A percentile compares a stretch with the other conserved stretches of the same genome.
These are phyloP conservation scores for Phoma sp. DNA, from an alignment of 2,329 filamentous ascomycete species.

Conservation along the genomic window DNA sequence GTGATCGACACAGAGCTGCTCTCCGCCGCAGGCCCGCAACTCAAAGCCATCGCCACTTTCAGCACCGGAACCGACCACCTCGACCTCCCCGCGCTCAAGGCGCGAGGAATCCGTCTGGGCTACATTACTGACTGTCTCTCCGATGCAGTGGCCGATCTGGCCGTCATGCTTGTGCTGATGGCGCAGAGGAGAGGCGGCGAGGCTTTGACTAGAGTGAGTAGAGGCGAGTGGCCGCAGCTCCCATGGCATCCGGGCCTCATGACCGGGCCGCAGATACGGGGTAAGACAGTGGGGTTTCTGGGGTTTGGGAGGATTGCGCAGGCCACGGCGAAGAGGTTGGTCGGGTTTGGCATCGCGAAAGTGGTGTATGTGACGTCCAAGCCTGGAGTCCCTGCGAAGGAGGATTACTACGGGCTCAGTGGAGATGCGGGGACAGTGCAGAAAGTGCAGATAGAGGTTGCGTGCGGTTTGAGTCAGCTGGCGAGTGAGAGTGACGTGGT, in stretches of 20 bases:
- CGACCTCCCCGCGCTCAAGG: constrained; percentile 31
- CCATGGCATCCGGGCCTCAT: constrained; percentile 40
- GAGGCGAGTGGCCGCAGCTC: constrained; percentile 39
- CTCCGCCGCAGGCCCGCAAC: constrained; percentile 24
- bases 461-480: constrained; percentile 26
- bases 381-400: constrained; percentile 30
- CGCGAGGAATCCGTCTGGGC: constrained; percentile 35
- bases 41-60: constrained; percentile 40
- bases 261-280: constrained; percentile 36
- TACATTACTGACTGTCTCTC: constrained; percentile 41
- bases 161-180: constrained; percentile 42
- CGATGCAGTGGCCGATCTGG: constrained; percentile 39
- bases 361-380: constrained; percentile 36
- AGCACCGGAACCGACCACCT: constrained; percentile 43
- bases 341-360: constrained; percentile 36
- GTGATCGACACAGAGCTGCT: constrained; percentile 36
- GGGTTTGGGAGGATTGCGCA: constrained; percentile 40
- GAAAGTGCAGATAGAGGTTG: constrained; percentile 29
- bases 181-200: constrained; percentile 39
- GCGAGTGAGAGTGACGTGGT: constrained; percentile 40
- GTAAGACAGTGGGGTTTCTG: constrained; percentile 35
- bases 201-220: constrained; percentile 30
- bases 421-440: background rate
- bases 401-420: constrained; percentile 34
- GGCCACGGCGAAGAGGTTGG: constrained; percentile 31